A percentile compares a stretch with the other conserved stretches of the same genome.
Conservation (phyloP, 2,329 filamentous ascomycete species). For the Ascochyta rabiei region DNA sequence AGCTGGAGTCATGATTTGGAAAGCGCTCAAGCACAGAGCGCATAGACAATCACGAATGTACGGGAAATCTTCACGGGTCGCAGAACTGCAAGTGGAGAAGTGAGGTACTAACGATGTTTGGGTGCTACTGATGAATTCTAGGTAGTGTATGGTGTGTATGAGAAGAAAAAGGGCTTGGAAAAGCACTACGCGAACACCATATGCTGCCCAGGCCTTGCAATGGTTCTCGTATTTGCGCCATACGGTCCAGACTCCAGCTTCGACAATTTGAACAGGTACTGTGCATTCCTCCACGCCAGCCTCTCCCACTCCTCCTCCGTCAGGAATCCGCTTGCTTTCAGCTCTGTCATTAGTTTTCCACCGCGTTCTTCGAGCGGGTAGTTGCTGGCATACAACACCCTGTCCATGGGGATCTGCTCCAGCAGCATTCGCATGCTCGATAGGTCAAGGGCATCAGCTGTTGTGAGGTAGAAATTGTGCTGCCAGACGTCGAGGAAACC, state of each 20-base stretch:
- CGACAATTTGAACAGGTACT: conserved; percentile 36
- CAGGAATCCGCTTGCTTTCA: conserved; percentile 58
- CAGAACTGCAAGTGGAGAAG: not conserved
- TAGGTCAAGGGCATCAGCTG: conserved; percentile 60
- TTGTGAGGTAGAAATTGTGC: conserved; percentile 64
- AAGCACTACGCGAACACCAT: not conserved
- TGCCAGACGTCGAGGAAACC: conserved; percentile 59
- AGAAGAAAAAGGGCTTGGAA: not conserved
- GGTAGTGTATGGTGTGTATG: not conserved
- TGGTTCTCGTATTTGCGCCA: not conserved
- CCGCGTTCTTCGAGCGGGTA: conserved; percentile 63
- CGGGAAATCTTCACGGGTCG: conserved; percentile 13
- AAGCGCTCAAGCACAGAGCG: conserved; percentile 24
- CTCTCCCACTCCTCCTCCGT: conserved; percentile 56
- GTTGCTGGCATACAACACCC: conserved; percentile 63
- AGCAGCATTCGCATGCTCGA: conserved; percentile 54
- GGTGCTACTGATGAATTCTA: not conserved
- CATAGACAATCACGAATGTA: conserved; percentile 27
- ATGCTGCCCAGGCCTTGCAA: conserved; percentile 6
- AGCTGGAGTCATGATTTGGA: conserved; percentile 28
- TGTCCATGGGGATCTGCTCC: conserved; percentile 56
- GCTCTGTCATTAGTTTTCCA: conserved; percentile 54
- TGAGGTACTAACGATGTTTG: not conserved
- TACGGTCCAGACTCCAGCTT: not conserved
- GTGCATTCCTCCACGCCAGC: conserved; percentile 60